Base-by-base conservation (phyloP, 1,139 yeast species). In the Yamadazyma diospyri region DNA sequence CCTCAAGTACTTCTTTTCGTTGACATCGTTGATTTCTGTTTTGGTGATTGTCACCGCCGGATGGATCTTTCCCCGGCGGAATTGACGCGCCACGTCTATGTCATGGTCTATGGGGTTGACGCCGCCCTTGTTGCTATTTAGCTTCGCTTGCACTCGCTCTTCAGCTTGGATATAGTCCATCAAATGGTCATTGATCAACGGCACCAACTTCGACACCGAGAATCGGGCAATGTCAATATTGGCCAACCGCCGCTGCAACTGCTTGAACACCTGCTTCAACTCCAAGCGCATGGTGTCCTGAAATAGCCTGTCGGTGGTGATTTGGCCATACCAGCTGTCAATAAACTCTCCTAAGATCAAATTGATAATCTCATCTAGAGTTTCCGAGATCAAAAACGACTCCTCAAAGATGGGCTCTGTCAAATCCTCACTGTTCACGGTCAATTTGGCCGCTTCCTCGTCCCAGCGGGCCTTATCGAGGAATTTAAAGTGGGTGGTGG, bases 171-270 rank as follows among this genome's bases (percentile, higher is more conserved):
- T 59, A 48, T 70, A 84, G 8, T 65, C 62, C 6, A 64, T 59
- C 39, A 81, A 72, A 51, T 88, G 95, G 12, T 72, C 76, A 2
- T 85, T 80, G 2, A 87, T 16, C 1, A 80, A 49, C 0, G 96
- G 96, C 4, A 85, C 38, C 0, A 85, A 32, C 29, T 69, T 70
- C 12, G 77, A 59, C 1, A 85, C 79, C 3, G 83, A 41, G 21
- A 86, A 48, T 29, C 69, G 70, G 0, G 88, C 69, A 33, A 76
- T 58, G 47, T 86, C 87, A 1, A 78, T 42, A 0, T 50, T 43
- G 1, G 44, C 48, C 1, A 81, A 42, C 25, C 81, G 57, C 2
- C 38, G 38, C 15, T 69, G 66, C 5, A 86, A 40, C 13, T 57
- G 56, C 6, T 45, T 46, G 2, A 77, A 50, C 0, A 76, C 72